phyloP scores from a whole-genome alignment of 2,329 filamentous ascomycete genomes.

The Cercospora canescens region DNA sequence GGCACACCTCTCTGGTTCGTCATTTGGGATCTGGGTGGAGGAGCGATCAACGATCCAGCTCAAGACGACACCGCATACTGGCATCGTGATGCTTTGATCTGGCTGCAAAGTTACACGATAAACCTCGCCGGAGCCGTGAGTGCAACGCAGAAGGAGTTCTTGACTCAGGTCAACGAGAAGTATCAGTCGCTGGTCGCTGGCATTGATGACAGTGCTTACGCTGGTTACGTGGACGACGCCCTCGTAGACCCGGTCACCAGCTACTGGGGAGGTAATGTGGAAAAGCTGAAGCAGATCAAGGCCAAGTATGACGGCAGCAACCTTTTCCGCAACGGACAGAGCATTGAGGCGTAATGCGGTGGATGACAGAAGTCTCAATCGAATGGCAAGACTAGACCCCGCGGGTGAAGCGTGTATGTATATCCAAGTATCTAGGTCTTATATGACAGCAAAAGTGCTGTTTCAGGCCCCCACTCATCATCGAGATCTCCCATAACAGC shows the following conservation, averaged over 20 bases:
- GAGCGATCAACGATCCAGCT: conserved; percentile 17
- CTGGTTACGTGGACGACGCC: conserved; percentile 29
- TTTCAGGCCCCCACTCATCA: too few species aligned
- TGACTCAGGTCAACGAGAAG: conserved; percentile 6
- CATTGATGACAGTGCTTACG: conserved; percentile 18
- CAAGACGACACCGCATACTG: conserved; percentile 17
- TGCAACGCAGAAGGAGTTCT: conserved; percentile 7
- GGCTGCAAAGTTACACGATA: conserved; percentile 18
- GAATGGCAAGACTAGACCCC: background rate
- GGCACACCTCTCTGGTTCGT: conserved; percentile 20
- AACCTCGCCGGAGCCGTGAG: conserved; percentile 11
- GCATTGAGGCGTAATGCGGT: background rate
- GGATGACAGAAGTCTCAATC: background rate
- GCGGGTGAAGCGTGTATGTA: too few species aligned
- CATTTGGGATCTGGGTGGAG: conserved; percentile 19
- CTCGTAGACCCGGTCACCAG: conserved; percentile 31
- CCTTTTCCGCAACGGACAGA: conserved; percentile 28
- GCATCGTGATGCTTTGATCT: conserved; percentile 21
- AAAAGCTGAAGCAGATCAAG: conserved; percentile 32
- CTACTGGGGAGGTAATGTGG: conserved; percentile 34
- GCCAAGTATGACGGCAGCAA: conserved; percentile 33
- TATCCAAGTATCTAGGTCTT: too few species aligned
- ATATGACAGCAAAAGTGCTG: too few species aligned
- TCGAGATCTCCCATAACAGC: too few species aligned
- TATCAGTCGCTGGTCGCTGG: conserved; percentile 3